These are phyloP conservation scores for Metschnikowia colocasiae DNA, from an alignment of 805 yeast genomes.

Conservation along the genomic window DNA sequence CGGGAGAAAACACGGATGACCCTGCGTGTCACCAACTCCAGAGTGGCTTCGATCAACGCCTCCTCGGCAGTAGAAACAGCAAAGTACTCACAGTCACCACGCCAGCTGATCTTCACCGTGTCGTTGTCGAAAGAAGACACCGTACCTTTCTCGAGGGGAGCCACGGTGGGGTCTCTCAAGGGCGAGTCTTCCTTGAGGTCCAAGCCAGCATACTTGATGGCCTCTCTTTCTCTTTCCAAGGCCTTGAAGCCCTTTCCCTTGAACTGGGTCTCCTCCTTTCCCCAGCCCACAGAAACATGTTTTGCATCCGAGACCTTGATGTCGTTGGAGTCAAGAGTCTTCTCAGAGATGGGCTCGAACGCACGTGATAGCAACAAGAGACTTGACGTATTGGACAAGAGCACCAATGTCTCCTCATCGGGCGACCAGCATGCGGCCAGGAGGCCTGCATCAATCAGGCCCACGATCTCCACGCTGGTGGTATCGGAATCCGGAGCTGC, in stretches of 20 bases:
- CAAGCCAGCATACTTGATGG: constrained; percentile 62
- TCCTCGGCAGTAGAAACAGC: constrained; percentile 63
- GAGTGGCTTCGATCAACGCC: constrained; percentile 38
- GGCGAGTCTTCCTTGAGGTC: constrained; percentile 55
- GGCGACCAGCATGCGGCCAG: constrained; percentile 79
- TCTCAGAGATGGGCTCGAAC: constrained; percentile 77
- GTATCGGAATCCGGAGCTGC: constrained; percentile 41
- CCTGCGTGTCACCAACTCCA: constrained; percentile 51
- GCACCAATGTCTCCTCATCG: constrained; percentile 80
- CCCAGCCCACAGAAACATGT: constrained; percentile 98
- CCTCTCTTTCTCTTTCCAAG: constrained; percentile 54
- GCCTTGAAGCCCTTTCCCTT: constrained; percentile 89
- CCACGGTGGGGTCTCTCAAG: constrained; percentile 85
- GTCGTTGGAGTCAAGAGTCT: constrained; percentile 55
- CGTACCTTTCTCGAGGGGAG: constrained; percentile 65
- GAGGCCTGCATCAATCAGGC: constrained; percentile 76
- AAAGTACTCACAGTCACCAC: constrained; percentile 90
- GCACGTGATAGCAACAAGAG: constrained; percentile 65
- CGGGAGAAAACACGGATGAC: constrained; percentile 79
- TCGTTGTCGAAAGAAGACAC: constrained; percentile 53
- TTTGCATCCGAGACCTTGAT: constrained; percentile 54
- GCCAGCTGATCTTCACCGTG: constrained; percentile 68
- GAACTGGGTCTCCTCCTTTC: constrained; percentile 93
- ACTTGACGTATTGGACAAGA: constrained; percentile 61
- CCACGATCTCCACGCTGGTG: constrained; percentile 69